Base-by-base conservation (phyloP, 2,329 filamentous ascomycete species). In the Phaeosphaeria sp. region DNA sequence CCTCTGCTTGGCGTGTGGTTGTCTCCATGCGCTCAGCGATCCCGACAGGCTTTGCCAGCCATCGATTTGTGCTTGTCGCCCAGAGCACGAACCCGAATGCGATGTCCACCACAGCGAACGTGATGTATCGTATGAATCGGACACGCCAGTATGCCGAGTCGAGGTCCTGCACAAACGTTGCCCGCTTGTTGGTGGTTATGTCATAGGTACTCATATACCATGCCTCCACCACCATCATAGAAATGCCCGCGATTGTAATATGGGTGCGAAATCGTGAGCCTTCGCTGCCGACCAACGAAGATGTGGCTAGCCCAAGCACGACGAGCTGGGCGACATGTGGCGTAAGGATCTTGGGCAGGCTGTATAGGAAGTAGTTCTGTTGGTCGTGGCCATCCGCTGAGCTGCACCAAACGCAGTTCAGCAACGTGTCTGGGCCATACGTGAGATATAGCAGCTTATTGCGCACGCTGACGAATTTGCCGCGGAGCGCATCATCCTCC, bases 301-400 rank as follows among this genome's bases (percentile, higher is more conserved):
- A 92, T 0, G 94, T 98, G 0, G 87, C 88, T 45, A 92, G 68
- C 4, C 91, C 91, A 18, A 97, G 78, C 47, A 89, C 77, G 53
- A 86, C 78, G 50, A 97, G 83, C 78, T 97, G 95, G 48, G 88
- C 73, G 8, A 98, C 80, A 77, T 99, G 94, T n/a, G 91, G 90
- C 15, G 87, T 81, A 1, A 93, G 69, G 7, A 96, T 80, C 24
- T 86, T 82, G 0, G 94, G 91, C 0, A 96, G 78, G 15, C 91
- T 89, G 78, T 96, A 98, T 74, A 91, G 85, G 49, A 96, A 84
- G 80, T 93, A 97, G 43, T 85, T 87, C 39, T 80, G 81, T 5
- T 87, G 84, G 48, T 91, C 87, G 57, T 91, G 57, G n/a, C 87
- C 80, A 50, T 80, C 83, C 20, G 87, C 53, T 3, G 65, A 57